Evolutionary conservation across 2,329 filamentous ascomycete species (phyloP).

Genomic region (Neonectria hederae): DNA sequence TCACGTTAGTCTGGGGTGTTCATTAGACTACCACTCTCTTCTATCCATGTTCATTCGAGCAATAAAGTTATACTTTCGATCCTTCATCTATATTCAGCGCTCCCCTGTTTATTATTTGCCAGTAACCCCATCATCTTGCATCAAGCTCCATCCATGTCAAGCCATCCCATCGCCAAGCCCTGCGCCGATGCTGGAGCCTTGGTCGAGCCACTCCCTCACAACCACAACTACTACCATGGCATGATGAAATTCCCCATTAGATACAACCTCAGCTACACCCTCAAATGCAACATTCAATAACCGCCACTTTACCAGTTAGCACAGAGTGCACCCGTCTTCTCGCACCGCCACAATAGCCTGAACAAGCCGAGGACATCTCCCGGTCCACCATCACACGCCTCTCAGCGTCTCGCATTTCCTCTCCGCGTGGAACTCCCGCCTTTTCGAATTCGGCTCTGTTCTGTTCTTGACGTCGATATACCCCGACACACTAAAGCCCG

Average conservation of each 20-base stretch:
- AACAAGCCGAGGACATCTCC: no score
- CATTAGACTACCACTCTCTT: neutral
- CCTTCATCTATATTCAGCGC: no score
- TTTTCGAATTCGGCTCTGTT: slow-evolving; percentile 69
- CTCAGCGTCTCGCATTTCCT: slow-evolving; percentile 67
- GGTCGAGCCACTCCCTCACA: neutral
- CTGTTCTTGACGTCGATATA: slow-evolving; percentile 64
- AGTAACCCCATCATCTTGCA: no score
- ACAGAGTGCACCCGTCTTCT: neutral
- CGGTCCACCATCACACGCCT: slow-evolving; percentile 43
- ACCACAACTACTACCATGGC: neutral
- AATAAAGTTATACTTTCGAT: no score
- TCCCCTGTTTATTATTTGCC: no score
- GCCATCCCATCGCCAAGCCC: neutral
- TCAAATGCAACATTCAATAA: neutral
- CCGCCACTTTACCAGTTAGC: neutral
- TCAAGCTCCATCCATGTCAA: no score
- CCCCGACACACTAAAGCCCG: slow-evolving; percentile 67
- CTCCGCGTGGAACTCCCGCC: slow-evolving; percentile 69
- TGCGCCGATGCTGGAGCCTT: no score
- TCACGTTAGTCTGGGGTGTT: neutral
- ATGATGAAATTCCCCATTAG: neutral
- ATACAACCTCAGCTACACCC: neutral
- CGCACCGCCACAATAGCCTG: neutral
- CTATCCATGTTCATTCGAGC: no score